Evolutionary conservation across 345 rosid species (phyloP).

Genomic region (Crucihimalaya himalaica): DNA sequence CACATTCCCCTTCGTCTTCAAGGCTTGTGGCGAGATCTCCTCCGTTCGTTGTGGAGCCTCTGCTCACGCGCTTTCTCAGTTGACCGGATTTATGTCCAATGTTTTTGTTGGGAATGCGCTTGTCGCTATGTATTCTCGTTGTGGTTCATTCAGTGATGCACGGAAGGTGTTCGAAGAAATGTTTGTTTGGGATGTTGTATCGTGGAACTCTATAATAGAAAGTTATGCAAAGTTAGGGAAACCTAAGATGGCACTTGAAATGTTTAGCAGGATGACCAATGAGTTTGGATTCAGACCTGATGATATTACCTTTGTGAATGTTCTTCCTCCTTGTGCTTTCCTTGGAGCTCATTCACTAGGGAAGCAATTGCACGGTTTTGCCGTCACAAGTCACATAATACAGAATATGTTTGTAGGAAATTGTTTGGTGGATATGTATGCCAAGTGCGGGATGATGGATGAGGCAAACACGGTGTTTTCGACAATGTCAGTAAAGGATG

Average conservation of each 20-base stretch:
- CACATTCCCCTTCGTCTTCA: conserved; percentile 76
- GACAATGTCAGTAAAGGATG: conserved; percentile 62
- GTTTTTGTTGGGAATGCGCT: conserved; percentile 72
- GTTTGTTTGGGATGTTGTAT: conserved; percentile 59
- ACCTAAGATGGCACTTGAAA: conserved; percentile 41
- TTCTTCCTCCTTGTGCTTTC: conserved; percentile 66
- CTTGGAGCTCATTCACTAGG: conserved; percentile 48
- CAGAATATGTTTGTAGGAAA: conserved; percentile 72
- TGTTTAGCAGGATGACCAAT: conserved; percentile 56
- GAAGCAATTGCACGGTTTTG: conserved; percentile 61
- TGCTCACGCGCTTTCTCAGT: conserved; percentile 49
- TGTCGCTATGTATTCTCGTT: conserved; percentile 66
- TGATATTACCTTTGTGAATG: conserved; percentile 68
- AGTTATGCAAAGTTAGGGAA: conserved; percentile 57
- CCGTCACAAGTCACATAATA: conserved; percentile 50
- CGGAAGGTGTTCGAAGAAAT: conserved; percentile 75
- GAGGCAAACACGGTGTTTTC: conserved; percentile 61
- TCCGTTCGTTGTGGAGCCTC: conserved; percentile 49
- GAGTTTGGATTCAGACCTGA: conserved; percentile 48
- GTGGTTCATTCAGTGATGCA: conserved; percentile 54
- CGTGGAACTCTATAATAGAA: conserved; percentile 75
- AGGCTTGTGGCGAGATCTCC: conserved; percentile 68
- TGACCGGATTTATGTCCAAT: conserved; percentile 56
- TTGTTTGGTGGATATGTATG: conserved; percentile 82
- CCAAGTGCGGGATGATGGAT: conserved; percentile 70